Evolutionary conservation across 495 filamentous ascomycete species (phyloP), one percentile per base, ranked within the genome.

Genomic region (Mytilinidion resinicola): DNA sequence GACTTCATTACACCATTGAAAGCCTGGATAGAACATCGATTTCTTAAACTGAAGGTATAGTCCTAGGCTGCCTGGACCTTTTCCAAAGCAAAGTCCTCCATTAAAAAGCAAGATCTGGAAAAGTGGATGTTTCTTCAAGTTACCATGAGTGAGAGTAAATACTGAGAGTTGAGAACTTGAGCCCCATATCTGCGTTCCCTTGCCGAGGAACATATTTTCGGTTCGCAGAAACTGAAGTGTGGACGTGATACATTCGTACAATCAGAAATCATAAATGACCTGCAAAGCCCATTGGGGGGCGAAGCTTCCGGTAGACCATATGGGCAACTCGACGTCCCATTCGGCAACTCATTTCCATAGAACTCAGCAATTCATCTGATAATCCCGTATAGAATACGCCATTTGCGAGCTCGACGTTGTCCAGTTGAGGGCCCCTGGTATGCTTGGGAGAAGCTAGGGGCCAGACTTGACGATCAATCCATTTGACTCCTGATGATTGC

Each of bases 321-420:
- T 47, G n/a, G 8, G 53, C 53, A 12, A 56, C 53, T 46, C 12
- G 14, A 3, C 41, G 10, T 42, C 38, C 53, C 38, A 56, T 56
- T 33, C 53, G 38, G 25, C 53, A 56, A 34, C 34, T 56, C 53
- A 56, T 56, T 20, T 56, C 53, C 53, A 56, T 56, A 47, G 53
- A 33, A 33, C 11, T 25, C 15, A 56, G 53, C 20, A 56, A 9
- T 42, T 56, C 53, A 25, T 56, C 53, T 46, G 39, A 25, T 21
- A 47, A 1, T 10, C 53, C 53, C n/a, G 39, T 56, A 35, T 56
- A 56, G 41, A 56, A 56, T 12, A 56, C 9, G 14, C 53, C 53
- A 34, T 47, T 47, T 46, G 53, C 25, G 21, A 44, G 8, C 20
- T 56, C 53, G 11, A 56, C 41, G 41, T 56, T 1, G 53, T 56